Evolutionary conservation across 805 yeast genomes (phyloP).

Genomic region (Kluyveromyces nonfermentans): DNA sequence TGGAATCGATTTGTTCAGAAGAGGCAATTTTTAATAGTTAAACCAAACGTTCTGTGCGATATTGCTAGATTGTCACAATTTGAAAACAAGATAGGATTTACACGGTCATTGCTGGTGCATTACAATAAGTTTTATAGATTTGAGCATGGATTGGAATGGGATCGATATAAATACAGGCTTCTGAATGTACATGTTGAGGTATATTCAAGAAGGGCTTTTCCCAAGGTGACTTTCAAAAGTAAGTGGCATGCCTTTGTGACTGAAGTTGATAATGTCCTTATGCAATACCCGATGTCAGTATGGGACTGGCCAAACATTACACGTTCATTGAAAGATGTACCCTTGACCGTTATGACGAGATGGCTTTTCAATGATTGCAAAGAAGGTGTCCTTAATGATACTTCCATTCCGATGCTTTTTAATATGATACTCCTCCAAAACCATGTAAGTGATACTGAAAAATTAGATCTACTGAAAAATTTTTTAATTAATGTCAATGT

Average conservation of each 20-base stretch:
- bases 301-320: constrained; percentile 23
- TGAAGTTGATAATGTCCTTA: constrained; percentile 17
- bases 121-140: constrained; percentile 9
- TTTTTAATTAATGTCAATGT: background rate
- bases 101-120: constrained; percentile 7
- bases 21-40: constrained; percentile 11
- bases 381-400: constrained; percentile 12
- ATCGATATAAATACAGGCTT: constrained; percentile 13
- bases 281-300: constrained; percentile 5
- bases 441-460: constrained; percentile 1
- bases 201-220: constrained; percentile 19
- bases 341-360: constrained; percentile 6
- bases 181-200: constrained; percentile 21
- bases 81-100: constrained; percentile 11
- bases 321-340: constrained; percentile 7
- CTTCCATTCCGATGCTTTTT: constrained; percentile 18
- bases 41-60: constrained; percentile 18
- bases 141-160: constrained; percentile 6
- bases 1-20: constrained; percentile 24
- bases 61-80: constrained; percentile 21
- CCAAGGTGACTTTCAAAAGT: constrained; percentile 15
- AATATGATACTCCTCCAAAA: constrained; percentile 18
- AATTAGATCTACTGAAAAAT: background rate
- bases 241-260: constrained; percentile 27
- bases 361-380: constrained; percentile 15